These are phyloP conservation scores for Volvox reticuliferus DNA, from an alignment of 139 green algal genomes.

Conservation along the genomic window DNA sequence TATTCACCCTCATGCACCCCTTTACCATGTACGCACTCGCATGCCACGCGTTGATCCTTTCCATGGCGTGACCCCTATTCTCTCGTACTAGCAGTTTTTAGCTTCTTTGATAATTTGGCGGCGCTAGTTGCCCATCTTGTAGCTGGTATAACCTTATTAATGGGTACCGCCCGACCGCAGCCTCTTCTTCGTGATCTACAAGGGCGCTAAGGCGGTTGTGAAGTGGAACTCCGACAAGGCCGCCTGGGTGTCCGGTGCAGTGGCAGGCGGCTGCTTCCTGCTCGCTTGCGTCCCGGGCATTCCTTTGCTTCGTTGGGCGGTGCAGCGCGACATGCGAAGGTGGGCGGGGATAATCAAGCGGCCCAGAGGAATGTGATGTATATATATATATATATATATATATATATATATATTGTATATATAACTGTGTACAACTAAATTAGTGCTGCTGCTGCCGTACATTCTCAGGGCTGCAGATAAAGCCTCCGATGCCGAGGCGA, in stretches of 20 bases:
- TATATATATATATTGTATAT: no score
- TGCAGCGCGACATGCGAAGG: constrained; percentile 16
- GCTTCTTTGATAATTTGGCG: no score
- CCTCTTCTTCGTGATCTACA: constrained; percentile 67
- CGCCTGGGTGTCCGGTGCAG: constrained; percentile 50
- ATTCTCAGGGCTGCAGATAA: neutral
- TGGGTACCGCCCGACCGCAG: neutral
- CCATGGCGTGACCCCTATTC: no score
- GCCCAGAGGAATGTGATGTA: no score
- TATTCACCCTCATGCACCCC: neutral
- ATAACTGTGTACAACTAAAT: neutral
- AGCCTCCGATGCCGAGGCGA: constrained; percentile 7
- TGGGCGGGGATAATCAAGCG: constrained; percentile 5
- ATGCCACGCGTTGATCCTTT: no score
- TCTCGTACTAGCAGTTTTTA: no score
- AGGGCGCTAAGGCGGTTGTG: constrained; percentile 47
- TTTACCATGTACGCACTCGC: neutral
- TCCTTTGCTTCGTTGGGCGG: neutral
- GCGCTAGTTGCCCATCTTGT: no score
- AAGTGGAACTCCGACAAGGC: constrained; percentile 39
- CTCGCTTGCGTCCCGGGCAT: constrained; percentile 10
- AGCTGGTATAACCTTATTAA: no score
- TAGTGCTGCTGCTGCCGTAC: neutral
- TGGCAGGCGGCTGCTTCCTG: constrained; percentile 2
- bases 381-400: no score